Evolutionary conservation across 2,329 filamentous ascomycete species (phyloP), one percentile per base, ranked within the genome.

Genomic region (Graphilbum sp.): DNA sequence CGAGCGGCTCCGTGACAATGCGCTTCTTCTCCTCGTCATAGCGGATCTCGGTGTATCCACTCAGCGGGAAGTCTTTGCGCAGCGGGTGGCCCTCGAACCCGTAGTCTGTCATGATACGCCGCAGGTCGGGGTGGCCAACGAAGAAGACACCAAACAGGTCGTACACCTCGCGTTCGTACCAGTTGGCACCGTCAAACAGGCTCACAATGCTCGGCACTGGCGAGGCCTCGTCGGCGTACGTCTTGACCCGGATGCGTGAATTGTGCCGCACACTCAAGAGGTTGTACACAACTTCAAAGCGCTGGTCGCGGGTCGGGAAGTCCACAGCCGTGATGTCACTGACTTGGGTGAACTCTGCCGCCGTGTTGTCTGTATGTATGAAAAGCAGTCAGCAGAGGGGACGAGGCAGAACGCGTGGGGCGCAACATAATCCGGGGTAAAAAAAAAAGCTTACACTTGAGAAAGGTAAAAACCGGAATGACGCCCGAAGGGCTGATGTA

Each of bases 21-120:
- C 90, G 76, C 76, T 98, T 98, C 82, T 50, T 98, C 72, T 98
- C 92, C 64, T 98, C 90, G 50, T 98, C 90, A 56, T 92, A 98
- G 54, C 90, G 74, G 49, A 98, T 80, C 66, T 98, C 92, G 25
- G 90, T 98, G 67, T 98, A 98, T 35, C 90, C 90, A 3, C 90
- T 95, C 57, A 98, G 64, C 18, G 90, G 90, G 66, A 98, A 98
- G 57, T 98, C 90, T 67, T 98, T 98, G 55, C 92, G 75, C 55
- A 98, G 65, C 32, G 90, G 90, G 64, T 98, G 90, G 38, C 90
- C 90, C 59, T 98, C 92, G 54, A 98, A 98, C 38, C 90, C 90
- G 59, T 98, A 98, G 59, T 98, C 90, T 47, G 90, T 98, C 88
- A 98, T 92, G 64, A 98, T 96, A 50, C 90, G 76, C 58, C 90